Conservation (phyloP, 176 grass and related monocot genomes). For the Pontederia crassipes region DNA sequence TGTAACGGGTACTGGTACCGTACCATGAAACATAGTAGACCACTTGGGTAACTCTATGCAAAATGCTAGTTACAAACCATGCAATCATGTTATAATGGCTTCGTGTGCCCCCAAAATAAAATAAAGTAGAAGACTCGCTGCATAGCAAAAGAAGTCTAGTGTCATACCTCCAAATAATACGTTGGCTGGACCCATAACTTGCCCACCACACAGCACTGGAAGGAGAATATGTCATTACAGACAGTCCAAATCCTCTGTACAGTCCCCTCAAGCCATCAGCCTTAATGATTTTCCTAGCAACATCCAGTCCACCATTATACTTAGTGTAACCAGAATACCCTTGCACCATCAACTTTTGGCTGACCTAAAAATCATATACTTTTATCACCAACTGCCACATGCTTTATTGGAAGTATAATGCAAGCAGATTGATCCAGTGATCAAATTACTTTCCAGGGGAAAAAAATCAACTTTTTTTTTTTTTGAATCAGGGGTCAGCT, state of each 20-base stretch:
- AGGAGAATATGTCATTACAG: slow-evolving; percentile 85
- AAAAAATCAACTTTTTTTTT: no score
- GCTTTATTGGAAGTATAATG: background rate
- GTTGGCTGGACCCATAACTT: slow-evolving; percentile 92
- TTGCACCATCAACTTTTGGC: slow-evolving; percentile 99
- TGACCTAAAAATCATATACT: slow-evolving; percentile 45
- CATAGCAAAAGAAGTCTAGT: background rate
- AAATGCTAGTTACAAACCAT: no score
- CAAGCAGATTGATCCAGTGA: background rate
- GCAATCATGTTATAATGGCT: background rate
- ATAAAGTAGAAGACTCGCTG: no score
- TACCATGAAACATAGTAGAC: no score
- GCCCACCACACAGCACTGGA: slow-evolving; percentile 98
- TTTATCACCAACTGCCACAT: background rate
- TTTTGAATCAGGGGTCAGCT: no score
- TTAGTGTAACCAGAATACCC: slow-evolving; percentile 78
- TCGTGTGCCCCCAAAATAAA: background rate
- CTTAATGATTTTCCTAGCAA: slow-evolving; percentile 61
- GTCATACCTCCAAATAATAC: slow-evolving; percentile 80
- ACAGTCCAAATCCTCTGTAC: slow-evolving; percentile 93
- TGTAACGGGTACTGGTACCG: no score
- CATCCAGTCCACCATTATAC: slow-evolving; percentile 86
- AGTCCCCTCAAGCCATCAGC: slow-evolving; percentile 66
- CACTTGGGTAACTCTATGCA: no score
- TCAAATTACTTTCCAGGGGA: no score